Evolutionary conservation across 306 rosid species (phyloP).

Genomic region (Luffa aegyptiaca): DNA sequence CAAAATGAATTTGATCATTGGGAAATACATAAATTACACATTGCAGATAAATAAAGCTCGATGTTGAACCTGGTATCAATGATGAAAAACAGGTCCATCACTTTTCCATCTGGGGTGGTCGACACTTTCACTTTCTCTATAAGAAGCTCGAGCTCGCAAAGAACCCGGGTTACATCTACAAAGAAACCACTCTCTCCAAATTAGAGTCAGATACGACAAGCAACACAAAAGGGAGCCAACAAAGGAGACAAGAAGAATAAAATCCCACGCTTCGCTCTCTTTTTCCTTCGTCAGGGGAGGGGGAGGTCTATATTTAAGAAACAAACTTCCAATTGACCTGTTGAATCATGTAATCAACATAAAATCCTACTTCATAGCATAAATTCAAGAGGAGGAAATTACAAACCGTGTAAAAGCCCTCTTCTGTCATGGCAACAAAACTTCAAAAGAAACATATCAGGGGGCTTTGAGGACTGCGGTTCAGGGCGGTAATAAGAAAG

Average conservation of each 20-base stretch:
- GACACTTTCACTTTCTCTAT: conserved; percentile 91
- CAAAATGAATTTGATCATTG: neutral
- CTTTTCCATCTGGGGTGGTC: conserved; percentile 91
- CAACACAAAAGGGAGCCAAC: neutral
- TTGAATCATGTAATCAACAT: neutral
- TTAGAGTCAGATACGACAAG: neutral
- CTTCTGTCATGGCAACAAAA: conserved; percentile 59
- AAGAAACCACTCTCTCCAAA: neutral
- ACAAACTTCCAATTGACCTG: neutral
- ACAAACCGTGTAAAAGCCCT: conserved; percentile 84
- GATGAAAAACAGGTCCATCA: conserved; percentile 88
- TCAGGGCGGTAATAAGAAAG: conserved; percentile 53
- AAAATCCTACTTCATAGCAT: neutral
- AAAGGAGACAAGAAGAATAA: neutral
- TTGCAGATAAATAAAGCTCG: neutral
- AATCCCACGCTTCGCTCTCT: neutral
- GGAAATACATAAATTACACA: neutral
- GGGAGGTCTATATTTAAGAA: neutral
- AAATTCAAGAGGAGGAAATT: neutral
- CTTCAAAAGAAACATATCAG: conserved; percentile 74
- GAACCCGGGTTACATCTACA: conserved; percentile 83
- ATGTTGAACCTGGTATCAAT: conserved; percentile 63
- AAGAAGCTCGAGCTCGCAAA: conserved; percentile 70
- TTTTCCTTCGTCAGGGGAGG: neutral
- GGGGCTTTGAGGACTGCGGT: conserved; percentile 53